Evolutionary conservation across 805 yeast species (phyloP), one percentile per base, ranked within the genome.

Genomic region (Blastobotrys peoriensis): DNA sequence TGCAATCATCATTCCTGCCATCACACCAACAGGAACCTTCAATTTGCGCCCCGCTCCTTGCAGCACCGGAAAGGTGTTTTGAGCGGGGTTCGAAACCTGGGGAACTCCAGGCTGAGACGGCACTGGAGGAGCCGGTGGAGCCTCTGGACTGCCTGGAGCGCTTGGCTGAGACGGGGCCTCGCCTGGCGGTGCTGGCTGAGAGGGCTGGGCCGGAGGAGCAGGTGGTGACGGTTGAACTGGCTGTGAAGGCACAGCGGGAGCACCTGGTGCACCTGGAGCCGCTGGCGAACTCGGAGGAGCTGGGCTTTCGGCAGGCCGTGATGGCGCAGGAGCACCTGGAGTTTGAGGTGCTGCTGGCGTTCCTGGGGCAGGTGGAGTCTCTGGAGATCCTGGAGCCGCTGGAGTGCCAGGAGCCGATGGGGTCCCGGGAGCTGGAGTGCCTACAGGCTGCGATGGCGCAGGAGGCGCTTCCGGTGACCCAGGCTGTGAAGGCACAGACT

Each of bases 151-250:
- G 16, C 10, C 20, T 4, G 42, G 42, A 17, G 35, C 15, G 22
- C 33, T 10, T 13, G 19, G 5, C 13, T 3, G 35, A 4, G 35
- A 6, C 8, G 25, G 17, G 8, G 35, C 36, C 17, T 16, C 15
- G n/a, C 19, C 36, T 25, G 36, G 21, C 5, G 33, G 16, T 17
- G 36, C 10, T 3, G 30, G 22, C 15, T 30, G 17, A n/a, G 40
- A 16, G 4, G 35, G 16, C 23, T 5, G 35, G 17, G 33, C 41
- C 15, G 19, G 9, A 36, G 40, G 15, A 3, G 17, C 25, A 4
- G 25, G 19, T 15, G 40, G 40, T 6, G 15, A 16, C 18, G 40
- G 40, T n/a, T n/a, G 3, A 38, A 28, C 8, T n/a, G 37, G 37
- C n/a, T 16, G 16, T 16, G 37, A 34, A 34, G 37, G 4, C 19